These are phyloP conservation scores for Medicago arabica DNA, from an alignment of 306 rosid genomes.

Conservation along the genomic window DNA sequence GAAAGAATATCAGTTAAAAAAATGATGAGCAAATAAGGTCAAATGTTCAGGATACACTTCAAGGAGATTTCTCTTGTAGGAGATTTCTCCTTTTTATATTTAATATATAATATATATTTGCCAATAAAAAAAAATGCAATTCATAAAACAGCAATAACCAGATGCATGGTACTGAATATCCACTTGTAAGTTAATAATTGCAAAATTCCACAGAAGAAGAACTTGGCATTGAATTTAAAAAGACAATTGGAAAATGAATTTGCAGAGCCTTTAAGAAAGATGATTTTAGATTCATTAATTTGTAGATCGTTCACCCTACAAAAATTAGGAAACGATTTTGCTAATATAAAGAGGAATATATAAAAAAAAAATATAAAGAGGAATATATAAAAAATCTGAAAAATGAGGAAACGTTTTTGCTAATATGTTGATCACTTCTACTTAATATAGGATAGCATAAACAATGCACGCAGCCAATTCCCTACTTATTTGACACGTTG, in stretches of 20 bases:
- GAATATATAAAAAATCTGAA: constrained; percentile 11
- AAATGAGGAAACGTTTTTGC: background rate
- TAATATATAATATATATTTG: too few relatives aligned
- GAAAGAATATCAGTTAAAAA: background rate
- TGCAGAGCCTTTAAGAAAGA: background rate
- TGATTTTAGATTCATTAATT: background rate
- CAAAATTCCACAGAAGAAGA: background rate
- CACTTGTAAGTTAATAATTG: background rate
- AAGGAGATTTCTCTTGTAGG: too few relatives aligned
- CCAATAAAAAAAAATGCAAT: too few relatives aligned
- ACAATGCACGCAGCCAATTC: constrained; percentile 5
- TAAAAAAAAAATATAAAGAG: background rate
- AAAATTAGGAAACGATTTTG: too few relatives aligned
- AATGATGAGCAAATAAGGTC: background rate
- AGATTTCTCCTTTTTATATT: too few relatives aligned
- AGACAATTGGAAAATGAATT: background rate
- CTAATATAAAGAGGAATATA: constrained; percentile 9
- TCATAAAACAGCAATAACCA: background rate
- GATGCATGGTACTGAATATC: background rate
- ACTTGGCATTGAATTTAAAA: background rate
- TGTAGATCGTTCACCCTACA: background rate
- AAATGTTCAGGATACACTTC: background rate
- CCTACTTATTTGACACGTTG: background rate
- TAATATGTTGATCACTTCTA: background rate
- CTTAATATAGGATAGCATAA: constrained; percentile 3